Evolutionary conservation across 768 basidiomycete genomes (phyloP), one percentile per base, ranked within the genome.

Genomic region (Agrocybe pediades): DNA sequence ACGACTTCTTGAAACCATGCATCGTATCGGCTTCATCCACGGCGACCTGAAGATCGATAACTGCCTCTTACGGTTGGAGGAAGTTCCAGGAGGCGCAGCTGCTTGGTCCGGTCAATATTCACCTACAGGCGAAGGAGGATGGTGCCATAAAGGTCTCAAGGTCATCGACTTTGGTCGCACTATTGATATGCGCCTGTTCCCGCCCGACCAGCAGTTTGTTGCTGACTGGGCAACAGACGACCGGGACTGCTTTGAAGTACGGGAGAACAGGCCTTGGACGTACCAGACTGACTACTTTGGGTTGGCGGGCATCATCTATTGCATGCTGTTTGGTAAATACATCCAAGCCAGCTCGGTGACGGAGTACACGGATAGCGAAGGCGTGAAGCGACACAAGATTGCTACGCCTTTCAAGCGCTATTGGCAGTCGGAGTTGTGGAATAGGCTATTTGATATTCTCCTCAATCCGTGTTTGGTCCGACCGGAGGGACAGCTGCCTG

Each of bases 11-110:
- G 94, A 95, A 65, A 86, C 80, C 16, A 82, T 98, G 67, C 97
- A 98, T 68, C 52, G 65, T 15, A 74, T 79, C 0, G 92, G 93
- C 9, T 92, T 98, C 74, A 91, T 99, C 61, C 97, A 99, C 64
- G 96, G 97, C 26, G 97, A 99, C 72, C 81, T 99, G 58, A 99
- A 99, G 77, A 97, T 98, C 68, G 97, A 99, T 73, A 99, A 99
- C 72, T 97, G 95, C 67, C 81, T 99, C n/a, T 76, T 98, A 8
- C 86, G 97, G 4, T 79, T 99, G 41, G 89, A 93, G 58, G 89
- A 92, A 47, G 85, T 90, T 3, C 86, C 87, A 1, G 86, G 86
- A 2, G 85, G 86, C 1, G 70, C 80, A 0, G 76, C 86, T 0
- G 78, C 83, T 1, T 93, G 95, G 87, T 81, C 85, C 1, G 72